Evolutionary conservation across 2,329 filamentous ascomycete species (phyloP).

Genomic region (Ophiostoma quercus): DNA sequence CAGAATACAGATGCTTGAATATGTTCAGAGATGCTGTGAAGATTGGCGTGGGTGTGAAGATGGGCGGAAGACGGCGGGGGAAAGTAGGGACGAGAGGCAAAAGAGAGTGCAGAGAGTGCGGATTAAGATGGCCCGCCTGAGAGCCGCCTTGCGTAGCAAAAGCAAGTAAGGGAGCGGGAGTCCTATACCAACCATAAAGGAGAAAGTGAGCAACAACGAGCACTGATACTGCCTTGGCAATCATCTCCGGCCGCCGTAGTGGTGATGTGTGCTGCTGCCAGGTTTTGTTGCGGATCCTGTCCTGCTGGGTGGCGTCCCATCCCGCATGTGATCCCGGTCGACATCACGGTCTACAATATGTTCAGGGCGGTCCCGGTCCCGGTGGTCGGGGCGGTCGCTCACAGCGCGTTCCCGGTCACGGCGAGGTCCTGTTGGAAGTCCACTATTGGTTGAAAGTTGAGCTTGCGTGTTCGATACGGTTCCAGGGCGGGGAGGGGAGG

Average conservation of each 20-base stretch:
- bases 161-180: neutral
- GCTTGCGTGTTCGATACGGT: constrained; percentile 22
- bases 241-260: constrained; percentile 24
- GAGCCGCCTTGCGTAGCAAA: neutral
- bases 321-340: constrained; percentile 24
- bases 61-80: neutral
- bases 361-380: constrained; percentile 22
- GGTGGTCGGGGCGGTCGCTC: constrained; percentile 9
- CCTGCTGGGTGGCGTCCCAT: constrained; percentile 26
- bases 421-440: constrained; percentile 16
- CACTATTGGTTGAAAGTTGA: constrained; percentile 27
- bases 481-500: constrained; percentile 25
- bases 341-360: constrained; percentile 17
- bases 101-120: constrained; percentile 1
- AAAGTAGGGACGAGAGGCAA: neutral
- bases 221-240: neutral
- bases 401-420: constrained; percentile 21
- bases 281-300: constrained; percentile 22
- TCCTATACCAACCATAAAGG: constrained; percentile 10
- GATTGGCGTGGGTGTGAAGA: neutral
- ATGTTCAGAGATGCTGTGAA: neutral
- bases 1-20: neutral
- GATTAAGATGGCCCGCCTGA: neutral
- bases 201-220: neutral
- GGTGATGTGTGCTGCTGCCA: constrained; percentile 15